Conservation (phyloP, 2,329 filamentous ascomycete species). For the Capronia epimyces region DNA sequence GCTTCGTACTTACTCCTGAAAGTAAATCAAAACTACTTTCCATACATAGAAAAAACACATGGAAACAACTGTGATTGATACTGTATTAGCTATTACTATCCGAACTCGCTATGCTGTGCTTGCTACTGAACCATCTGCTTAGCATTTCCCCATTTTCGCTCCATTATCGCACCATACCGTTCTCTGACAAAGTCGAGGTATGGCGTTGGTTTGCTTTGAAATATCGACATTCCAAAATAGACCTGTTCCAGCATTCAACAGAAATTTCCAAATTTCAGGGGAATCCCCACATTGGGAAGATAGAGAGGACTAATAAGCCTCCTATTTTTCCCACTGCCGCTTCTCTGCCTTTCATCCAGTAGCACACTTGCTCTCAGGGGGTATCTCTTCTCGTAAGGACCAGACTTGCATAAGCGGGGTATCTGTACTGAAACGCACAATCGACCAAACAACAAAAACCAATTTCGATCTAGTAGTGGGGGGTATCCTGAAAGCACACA, state of each 20-base stretch:
- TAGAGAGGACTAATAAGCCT: slow-evolving; percentile 20
- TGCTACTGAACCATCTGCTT: slow-evolving; percentile 5
- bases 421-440: slow-evolving; percentile 24
- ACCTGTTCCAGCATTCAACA: slow-evolving; percentile 10
- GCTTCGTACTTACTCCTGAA: no score
- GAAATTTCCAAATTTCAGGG: no score
- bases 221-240: slow-evolving; percentile 10
- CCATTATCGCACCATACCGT: background rate
- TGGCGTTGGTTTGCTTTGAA: background rate
- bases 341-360: slow-evolving; percentile 13
- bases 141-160: background rate
- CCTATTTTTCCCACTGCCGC: background rate
- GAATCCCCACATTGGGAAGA: background rate
- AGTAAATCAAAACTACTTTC: no score
- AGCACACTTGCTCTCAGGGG: slow-evolving; percentile 19
- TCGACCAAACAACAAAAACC: slow-evolving; percentile 14
- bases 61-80: background rate
- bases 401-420: slow-evolving; percentile 27
- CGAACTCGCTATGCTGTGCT: slow-evolving; percentile 13
- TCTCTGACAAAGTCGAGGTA: background rate
- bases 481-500: slow-evolving; percentile 23
- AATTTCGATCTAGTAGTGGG: slow-evolving; percentile 25
- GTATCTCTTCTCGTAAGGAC: slow-evolving; percentile 26
- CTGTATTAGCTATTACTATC: slow-evolving; percentile 26
- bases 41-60: no score